Conservation (phyloP, 2,329 filamentous ascomycete species). For the Trichoderma koningiopsis region DNA sequence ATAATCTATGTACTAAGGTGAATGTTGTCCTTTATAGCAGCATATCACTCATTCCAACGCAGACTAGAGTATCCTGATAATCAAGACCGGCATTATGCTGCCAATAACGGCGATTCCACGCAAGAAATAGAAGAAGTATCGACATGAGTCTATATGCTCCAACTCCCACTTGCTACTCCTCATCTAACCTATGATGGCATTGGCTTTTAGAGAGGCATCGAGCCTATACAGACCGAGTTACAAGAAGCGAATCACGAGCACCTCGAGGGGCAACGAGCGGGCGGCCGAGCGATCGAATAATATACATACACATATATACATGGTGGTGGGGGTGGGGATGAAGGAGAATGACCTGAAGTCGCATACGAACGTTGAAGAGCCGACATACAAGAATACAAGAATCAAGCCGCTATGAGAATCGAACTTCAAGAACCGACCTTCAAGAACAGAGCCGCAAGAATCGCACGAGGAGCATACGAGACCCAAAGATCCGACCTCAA, state of each 20-base stretch:
- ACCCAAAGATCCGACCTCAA: background rate
- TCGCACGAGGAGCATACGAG: background rate
- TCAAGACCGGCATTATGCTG: background rate
- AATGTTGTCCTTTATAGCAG: background rate
- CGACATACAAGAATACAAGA: no score
- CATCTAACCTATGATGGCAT: background rate
- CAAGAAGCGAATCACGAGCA: background rate
- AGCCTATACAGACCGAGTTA: background rate
- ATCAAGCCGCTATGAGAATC: no score
- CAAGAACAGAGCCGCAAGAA: background rate
- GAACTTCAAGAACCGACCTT: no score
- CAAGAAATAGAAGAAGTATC: background rate
- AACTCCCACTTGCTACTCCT: background rate
- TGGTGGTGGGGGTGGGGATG: no score
- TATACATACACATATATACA: background rate
- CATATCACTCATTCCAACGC: background rate
- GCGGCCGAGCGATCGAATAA: background rate
- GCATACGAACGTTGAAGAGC: no score
- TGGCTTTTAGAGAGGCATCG: background rate
- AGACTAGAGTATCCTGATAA: background rate
- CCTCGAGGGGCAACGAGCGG: conserved; percentile 10
- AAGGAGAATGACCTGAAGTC: no score
- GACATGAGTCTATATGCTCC: background rate
- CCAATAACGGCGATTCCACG: background rate
- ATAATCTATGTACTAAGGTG: no score